These are phyloP conservation scores for Grifola frondosa DNA, from an alignment of 1,284 basidiomycete genomes.

Conservation along the genomic window DNA sequence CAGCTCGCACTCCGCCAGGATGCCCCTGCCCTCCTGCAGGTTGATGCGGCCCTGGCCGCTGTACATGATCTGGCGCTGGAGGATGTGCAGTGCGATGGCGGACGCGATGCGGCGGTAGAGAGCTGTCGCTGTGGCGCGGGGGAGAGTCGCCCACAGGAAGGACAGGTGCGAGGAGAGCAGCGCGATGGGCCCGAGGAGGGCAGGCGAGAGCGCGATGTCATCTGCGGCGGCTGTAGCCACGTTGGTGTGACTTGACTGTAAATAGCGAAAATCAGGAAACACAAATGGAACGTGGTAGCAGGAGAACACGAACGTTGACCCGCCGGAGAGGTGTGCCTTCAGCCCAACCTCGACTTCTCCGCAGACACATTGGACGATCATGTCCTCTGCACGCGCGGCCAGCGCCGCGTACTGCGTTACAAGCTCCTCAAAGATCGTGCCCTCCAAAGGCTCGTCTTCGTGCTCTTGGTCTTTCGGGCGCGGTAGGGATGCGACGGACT, in stretches of 20 bases:
- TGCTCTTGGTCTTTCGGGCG: constrained; percentile 36
- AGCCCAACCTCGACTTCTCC: constrained; percentile 76
- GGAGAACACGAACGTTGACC: constrained; percentile 14
- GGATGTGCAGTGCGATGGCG: constrained; percentile 69
- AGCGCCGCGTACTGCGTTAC: constrained; percentile 63
- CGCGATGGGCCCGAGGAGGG: constrained; percentile 69
- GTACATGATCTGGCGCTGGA: constrained; percentile 80
- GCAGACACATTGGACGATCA: constrained; percentile 79
- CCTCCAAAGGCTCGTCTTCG: constrained; percentile 43
- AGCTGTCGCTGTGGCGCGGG: constrained; percentile 49
- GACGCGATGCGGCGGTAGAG: constrained; percentile 72
- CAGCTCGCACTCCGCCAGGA: constrained; percentile 69
- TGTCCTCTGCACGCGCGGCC: constrained; percentile 75
- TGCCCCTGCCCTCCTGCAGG: constrained; percentile 49
- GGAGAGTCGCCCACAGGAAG: constrained; percentile 60
- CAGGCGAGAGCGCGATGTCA: constrained; percentile 59
- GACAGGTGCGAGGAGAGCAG: constrained; percentile 72
- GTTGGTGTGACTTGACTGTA: constrained; percentile 27
- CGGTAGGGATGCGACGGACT: constrained; percentile 51
- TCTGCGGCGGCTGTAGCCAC: constrained; percentile 20
- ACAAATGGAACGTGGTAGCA: background rate
- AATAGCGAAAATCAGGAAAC: background rate
- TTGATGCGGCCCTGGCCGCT: constrained; percentile 64
- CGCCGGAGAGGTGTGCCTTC: constrained; percentile 53
- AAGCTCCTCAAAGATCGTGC: constrained; percentile 77